These are phyloP conservation scores for Typha latifolia DNA, from an alignment of 176 grass and related monocot species.

Conservation along the genomic window DNA sequence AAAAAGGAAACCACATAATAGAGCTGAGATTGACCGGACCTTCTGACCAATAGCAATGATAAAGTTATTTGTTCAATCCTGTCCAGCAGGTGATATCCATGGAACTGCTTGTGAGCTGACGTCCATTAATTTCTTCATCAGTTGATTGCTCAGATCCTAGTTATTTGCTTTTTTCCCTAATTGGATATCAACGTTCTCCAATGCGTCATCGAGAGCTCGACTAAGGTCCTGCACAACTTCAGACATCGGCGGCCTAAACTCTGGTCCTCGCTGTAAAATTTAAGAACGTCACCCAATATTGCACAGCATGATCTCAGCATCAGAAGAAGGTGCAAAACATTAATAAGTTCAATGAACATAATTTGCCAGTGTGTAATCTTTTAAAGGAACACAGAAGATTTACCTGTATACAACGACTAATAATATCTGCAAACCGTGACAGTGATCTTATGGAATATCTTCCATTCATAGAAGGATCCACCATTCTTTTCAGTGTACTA, in stretches of 20 bases:
- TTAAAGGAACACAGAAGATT: not conserved
- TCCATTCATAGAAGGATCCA: conserved; percentile 50
- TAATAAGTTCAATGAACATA: not conserved
- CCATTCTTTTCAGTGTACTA: conserved; percentile 56
- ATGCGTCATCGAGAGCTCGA: not conserved
- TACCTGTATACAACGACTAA: conserved; percentile 69
- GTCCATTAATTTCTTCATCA: not conserved
- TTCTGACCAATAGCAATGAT: no score
- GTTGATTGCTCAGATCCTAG: not conserved
- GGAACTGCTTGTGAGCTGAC: no score
- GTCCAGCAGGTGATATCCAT: no score
- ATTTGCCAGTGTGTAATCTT: not conserved
- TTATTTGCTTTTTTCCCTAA: not conserved
- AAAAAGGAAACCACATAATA: no score
- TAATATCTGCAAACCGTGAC: conserved; percentile 73
- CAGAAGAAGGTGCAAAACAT: not conserved
- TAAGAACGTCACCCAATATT: no score
- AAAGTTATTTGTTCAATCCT: no score
- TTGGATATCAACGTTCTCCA: not conserved
- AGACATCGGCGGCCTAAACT: conserved; percentile 5
- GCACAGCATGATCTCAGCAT: not conserved
- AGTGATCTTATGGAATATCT: conserved; percentile 43
- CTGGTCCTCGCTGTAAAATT: conserved; percentile 38
- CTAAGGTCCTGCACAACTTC: conserved; percentile 54
- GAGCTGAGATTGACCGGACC: no score